Evolutionary conservation across 1,139 yeast species (phyloP).

Genomic region (Meyerozyma smithsonii): DNA sequence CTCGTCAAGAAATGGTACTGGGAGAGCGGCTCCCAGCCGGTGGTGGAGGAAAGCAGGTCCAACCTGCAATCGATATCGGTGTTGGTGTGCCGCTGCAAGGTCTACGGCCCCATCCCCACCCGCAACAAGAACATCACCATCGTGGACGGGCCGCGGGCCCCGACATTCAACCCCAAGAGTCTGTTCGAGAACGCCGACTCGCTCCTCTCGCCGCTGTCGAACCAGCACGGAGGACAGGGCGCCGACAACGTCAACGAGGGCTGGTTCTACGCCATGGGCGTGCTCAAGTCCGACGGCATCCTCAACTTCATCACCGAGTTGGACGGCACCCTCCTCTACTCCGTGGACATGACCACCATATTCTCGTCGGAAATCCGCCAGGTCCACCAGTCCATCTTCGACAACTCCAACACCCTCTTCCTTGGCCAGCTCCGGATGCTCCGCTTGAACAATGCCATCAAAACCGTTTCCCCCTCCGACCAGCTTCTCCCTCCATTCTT

Average conservation of each 20-base stretch:
- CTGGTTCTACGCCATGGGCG: slow-evolving; percentile 79
- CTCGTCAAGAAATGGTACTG: slow-evolving; percentile 54
- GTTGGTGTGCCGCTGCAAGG: slow-evolving; percentile 60
- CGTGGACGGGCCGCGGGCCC: slow-evolving; percentile 43
- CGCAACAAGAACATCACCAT: slow-evolving; percentile 37
- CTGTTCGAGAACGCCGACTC: slow-evolving; percentile 4
- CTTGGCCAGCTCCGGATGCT: slow-evolving; percentile 54
- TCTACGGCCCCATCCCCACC: slow-evolving; percentile 57
- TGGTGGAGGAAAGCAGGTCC: not conserved
- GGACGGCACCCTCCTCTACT: slow-evolving; percentile 63
- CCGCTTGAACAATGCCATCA: slow-evolving; percentile 40
- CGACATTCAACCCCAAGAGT: slow-evolving; percentile 31
- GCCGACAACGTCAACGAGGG: slow-evolving; percentile 38
- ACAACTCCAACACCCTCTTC: slow-evolving; percentile 53
- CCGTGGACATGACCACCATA: slow-evolving; percentile 53
- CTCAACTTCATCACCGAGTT: slow-evolving; percentile 59
- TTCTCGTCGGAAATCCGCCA: slow-evolving; percentile 65
- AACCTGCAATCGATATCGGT: slow-evolving; percentile 32
- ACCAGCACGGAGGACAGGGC: slow-evolving; percentile 7
- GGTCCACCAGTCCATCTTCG: slow-evolving; percentile 64
- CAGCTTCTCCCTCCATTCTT: slow-evolving; percentile 22
- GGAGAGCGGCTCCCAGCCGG: slow-evolving; percentile 23
- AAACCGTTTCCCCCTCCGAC: slow-evolving; percentile 26
- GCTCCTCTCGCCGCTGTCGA: not conserved
- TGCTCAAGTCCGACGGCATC: slow-evolving; percentile 60